Evolutionary conservation across 78 protist genomes (phyloP).

Genomic region (Goniomonas avonlea): DNA sequence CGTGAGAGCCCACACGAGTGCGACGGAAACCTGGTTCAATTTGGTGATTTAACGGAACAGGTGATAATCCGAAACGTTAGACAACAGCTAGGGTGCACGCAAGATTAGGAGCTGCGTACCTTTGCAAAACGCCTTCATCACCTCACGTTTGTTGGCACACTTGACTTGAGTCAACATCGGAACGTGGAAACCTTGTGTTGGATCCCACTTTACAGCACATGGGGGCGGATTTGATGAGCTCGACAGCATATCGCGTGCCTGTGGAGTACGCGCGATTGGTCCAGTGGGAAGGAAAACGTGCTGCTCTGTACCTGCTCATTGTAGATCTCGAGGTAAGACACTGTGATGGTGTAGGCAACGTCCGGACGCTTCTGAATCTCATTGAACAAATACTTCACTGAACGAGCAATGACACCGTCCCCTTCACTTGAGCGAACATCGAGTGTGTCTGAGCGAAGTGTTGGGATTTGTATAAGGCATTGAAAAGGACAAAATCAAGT

Average conservation of each 20-base stretch:
- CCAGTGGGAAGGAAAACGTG: no score
- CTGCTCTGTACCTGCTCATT: conserved; percentile 22
- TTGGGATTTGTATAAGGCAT: no score
- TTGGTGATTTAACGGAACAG: no score
- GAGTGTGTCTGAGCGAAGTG: background rate
- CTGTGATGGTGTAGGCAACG: background rate
- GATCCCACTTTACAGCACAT: background rate
- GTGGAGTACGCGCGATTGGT: no score
- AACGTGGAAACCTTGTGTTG: conserved; percentile 3
- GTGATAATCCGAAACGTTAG: no score
- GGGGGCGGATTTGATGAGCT: no score
- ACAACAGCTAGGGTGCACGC: no score
- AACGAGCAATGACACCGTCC: conserved; percentile 1
- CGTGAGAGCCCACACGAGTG: conserved; percentile 10
- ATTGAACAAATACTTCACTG: background rate
- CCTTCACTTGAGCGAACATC: background rate
- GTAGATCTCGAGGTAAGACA: background rate
- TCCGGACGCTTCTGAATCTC: background rate
- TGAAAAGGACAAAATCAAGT: no score
- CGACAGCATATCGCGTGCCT: no score
- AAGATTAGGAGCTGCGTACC: no score
- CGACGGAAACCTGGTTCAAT: background rate
- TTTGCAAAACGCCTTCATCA: conserved; percentile 1
- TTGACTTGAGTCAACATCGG: background rate
- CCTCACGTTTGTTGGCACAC: background rate